phyloP scores from a whole-genome alignment of 2,329 filamentous ascomycete species.

The Harringtonia lauricola region DNA sequence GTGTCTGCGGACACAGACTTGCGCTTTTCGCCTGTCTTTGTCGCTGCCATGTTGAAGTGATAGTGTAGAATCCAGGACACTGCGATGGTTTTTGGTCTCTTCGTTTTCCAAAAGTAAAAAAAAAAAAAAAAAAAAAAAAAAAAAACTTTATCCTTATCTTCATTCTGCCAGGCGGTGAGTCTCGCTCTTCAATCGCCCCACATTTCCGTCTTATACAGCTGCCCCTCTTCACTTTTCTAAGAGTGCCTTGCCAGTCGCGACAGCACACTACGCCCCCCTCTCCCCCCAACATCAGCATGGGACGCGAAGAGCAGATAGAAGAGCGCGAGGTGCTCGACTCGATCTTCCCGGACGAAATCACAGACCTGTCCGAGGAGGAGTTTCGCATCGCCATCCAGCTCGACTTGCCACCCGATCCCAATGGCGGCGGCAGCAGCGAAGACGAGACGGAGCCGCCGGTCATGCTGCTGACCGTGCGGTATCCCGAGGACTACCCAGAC shows the following conservation, averaged over 20 bases:
- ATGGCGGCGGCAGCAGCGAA: conserved; percentile 30
- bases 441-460: conserved; percentile 53
- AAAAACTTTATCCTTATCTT: conserved; percentile 3
- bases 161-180: conserved; percentile 24
- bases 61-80: too few species aligned
- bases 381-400: conserved; percentile 80
- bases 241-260: background rate
- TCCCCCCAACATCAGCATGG: conserved; percentile 32
- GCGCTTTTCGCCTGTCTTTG: conserved; percentile 42
- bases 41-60: conserved; percentile 43
- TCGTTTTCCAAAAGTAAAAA: conserved; percentile 4
- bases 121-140: background rate
- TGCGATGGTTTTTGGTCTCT: background rate
- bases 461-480: conserved; percentile 75
- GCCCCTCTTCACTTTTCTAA: background rate
- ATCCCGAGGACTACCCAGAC: conserved; percentile 86
- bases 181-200: conserved; percentile 2
- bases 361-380: conserved; percentile 85
- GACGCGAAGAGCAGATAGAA: conserved; percentile 81
- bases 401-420: conserved; percentile 53
- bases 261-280: background rate
- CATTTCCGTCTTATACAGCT: background rate
- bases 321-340: conserved; percentile 97
- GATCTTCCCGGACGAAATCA: conserved; percentile 97
- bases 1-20: conserved; percentile 37